Percentiles rank a stretch among this genome's conserved stretches.
phyloP scores from a whole-genome alignment of 2,329 filamentous ascomycete genomes.

The Alternaria burnsii region DNA sequence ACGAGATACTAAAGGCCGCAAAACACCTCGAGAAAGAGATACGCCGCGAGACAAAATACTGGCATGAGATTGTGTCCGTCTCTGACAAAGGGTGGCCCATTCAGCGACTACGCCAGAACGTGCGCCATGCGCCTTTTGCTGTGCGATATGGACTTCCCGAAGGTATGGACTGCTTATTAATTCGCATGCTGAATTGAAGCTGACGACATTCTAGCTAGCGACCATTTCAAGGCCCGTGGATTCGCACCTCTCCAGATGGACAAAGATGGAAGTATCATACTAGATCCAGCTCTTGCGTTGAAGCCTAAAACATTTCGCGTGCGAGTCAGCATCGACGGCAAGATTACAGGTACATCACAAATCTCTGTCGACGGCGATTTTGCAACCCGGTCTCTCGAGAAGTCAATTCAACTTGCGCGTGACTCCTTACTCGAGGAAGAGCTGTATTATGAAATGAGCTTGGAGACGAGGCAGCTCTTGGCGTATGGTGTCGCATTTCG shows the following conservation, averaged over 20 bases:
- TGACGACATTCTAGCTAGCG: slow-evolving; percentile 54
- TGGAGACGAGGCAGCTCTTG: slow-evolving; percentile 78
- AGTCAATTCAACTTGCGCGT: slow-evolving; percentile 75
- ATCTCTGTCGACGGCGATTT: slow-evolving; percentile 37
- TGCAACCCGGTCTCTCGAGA: slow-evolving; percentile 67
- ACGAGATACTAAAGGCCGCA: slow-evolving; percentile 76
- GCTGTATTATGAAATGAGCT: slow-evolving; percentile 86
- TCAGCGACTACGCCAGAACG: slow-evolving; percentile 41
- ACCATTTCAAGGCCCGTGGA: slow-evolving; percentile 72
- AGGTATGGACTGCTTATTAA: slow-evolving; percentile 52
- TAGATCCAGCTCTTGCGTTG: slow-evolving; percentile 71
- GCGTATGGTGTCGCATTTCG: slow-evolving; percentile 74
- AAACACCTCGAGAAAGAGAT: slow-evolving; percentile 79
- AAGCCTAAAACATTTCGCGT: slow-evolving; percentile 72
- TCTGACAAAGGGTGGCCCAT: slow-evolving; percentile 88
- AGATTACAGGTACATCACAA: slow-evolving; percentile 65
- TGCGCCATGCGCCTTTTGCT: slow-evolving; percentile 78
- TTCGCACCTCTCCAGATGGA: slow-evolving; percentile 80
- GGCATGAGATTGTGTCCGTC: slow-evolving; percentile 83
- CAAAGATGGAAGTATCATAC: slow-evolving; percentile 75
- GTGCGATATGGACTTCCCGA: slow-evolving; percentile 92
- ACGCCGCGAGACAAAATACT: slow-evolving; percentile 82
- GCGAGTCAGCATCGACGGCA: slow-evolving; percentile 66
- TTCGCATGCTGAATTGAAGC: neutral
- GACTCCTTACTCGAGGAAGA: slow-evolving; percentile 86